These are phyloP conservation scores for Jacaranda copaia DNA, from an alignment of 257 asterid genomes.

Conservation along the genomic window DNA sequence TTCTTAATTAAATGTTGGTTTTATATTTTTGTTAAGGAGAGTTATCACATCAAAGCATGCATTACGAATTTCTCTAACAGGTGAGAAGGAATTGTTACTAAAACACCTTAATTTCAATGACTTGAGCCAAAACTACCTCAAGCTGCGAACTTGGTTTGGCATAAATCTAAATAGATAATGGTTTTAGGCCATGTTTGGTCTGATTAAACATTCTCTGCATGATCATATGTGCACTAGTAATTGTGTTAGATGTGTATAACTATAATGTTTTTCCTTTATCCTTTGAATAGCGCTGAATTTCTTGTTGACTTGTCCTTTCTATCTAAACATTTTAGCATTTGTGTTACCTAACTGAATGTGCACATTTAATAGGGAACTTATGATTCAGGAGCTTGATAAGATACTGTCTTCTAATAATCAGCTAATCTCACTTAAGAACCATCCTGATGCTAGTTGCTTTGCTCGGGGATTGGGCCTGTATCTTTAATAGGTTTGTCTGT, in stretches of 20 bases:
- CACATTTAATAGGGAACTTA: slow-evolving; percentile 57
- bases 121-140: too few species aligned
- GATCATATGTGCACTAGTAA: slow-evolving; percentile 22
- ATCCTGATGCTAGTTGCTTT: slow-evolving; percentile 80
- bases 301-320: slow-evolving; percentile 9
- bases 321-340: background rate
- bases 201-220: background rate
- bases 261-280: too few species aligned
- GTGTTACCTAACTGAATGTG: slow-evolving; percentile 28
- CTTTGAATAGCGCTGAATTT: too few species aligned
- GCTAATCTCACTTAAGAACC: slow-evolving; percentile 74
- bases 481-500: slow-evolving; percentile 69
- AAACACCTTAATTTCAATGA: too few species aligned
- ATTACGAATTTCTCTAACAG: too few species aligned
- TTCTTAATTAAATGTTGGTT: too few species aligned
- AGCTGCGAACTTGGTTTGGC: too few species aligned
- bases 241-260: slow-evolving; percentile 8
- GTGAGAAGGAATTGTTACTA: too few species aligned
- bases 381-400: slow-evolving; percentile 83
- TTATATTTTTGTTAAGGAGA: too few species aligned
- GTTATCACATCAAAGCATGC: too few species aligned
- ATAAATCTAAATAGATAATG: too few species aligned
- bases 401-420: slow-evolving; percentile 73
- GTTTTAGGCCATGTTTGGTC: too few species aligned
- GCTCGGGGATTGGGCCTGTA: slow-evolving; percentile 86